Base-by-base conservation (phyloP, 768 basidiomycete genomes). In the Fomitopsis serialis region DNA sequence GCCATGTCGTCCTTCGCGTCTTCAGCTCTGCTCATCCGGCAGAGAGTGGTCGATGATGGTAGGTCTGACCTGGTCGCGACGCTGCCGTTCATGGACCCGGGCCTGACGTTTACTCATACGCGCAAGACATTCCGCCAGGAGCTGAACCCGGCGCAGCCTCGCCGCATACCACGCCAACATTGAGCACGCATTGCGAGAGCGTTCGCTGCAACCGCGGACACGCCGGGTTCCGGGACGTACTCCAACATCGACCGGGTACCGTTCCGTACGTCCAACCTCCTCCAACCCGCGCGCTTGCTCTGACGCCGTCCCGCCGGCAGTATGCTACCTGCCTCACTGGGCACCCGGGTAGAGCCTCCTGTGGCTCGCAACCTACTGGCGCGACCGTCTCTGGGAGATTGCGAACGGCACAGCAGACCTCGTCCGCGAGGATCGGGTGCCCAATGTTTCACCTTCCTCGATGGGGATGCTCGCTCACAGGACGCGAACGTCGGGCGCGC, bases 71-170 rank as follows among this genome's bases (percentile, higher is more conserved):
- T 58, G 34, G 52, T 54, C 46, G 52, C 52, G 53, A 58, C 57
- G 24, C 57, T 58, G 45, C 57, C 57, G 15, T 58, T 58, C 57
- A 58, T 58, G 57, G 44, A 58, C 54, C 50, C 57, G n/a, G 57
- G 57, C 50, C 50, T 48, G 32, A 47, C 49, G 34, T 58, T 58
- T 42, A 48, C 49, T 15, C 48, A 42, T 46, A 53, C 57, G 42
- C 57, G 57, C 22, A 52, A 54, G 47, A 50, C 52, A 50, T 58
- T 58, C 53, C 57, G 54, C 47, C 19, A 44, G 29, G 57, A 53
- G 27, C 27, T 58, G 53, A 54, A 53, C 19, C 50, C 37, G n/a
- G 24, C 13, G 46, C 25, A 54, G 46, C 5, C 53, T 52, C 2
- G 17, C 8, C 19, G 22, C 22, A 22, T 58, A 58, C 53, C 25